Evolutionary conservation across 1,139 yeast species (phyloP).

Genomic region (Protomyces inundatus): DNA sequence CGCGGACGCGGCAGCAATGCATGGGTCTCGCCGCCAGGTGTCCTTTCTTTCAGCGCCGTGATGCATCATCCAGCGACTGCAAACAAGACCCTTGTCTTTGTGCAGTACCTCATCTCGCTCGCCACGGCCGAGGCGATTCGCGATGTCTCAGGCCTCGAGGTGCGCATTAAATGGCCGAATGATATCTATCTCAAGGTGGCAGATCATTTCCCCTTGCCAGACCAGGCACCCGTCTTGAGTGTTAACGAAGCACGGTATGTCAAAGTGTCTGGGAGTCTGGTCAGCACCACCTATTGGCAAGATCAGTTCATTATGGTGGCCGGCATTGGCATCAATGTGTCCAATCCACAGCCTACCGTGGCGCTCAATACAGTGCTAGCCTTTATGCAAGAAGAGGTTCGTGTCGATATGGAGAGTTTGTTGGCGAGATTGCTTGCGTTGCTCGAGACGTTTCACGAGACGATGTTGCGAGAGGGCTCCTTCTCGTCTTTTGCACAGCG

Average conservation of each 20-base stretch:
- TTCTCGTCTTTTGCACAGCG: constrained; percentile 62
- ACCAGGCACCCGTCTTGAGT: constrained; percentile 32
- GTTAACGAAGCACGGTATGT: constrained; percentile 32
- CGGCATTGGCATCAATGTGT: constrained; percentile 84
- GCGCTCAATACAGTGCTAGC: constrained; percentile 66
- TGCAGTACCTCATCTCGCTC: constrained; percentile 78
- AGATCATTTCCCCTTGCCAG: constrained; percentile 38
- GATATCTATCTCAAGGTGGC: constrained; percentile 79
- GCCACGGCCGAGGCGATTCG: constrained; percentile 79
- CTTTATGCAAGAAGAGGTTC: neutral
- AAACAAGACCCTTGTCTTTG: constrained; percentile 51
- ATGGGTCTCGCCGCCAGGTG: constrained; percentile 94
- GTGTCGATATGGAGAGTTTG: constrained; percentile 53
- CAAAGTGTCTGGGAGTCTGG: constrained; percentile 80
- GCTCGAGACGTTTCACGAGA: constrained; percentile 58
- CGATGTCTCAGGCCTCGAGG: constrained; percentile 64
- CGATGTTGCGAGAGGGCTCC: constrained; percentile 57
- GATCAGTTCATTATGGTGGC: constrained; percentile 56
- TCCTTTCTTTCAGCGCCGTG: constrained; percentile 72
- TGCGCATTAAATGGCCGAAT: constrained; percentile 93
- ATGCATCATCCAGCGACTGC: constrained; percentile 50
- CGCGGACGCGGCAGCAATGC: constrained; percentile 91
- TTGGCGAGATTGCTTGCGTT: constrained; percentile 52
- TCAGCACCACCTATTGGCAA: constrained; percentile 58
- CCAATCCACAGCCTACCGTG: constrained; percentile 85